Conservation (phyloP, 108 stramenopile genomes). For the Fragilaria crotonensis region DNA sequence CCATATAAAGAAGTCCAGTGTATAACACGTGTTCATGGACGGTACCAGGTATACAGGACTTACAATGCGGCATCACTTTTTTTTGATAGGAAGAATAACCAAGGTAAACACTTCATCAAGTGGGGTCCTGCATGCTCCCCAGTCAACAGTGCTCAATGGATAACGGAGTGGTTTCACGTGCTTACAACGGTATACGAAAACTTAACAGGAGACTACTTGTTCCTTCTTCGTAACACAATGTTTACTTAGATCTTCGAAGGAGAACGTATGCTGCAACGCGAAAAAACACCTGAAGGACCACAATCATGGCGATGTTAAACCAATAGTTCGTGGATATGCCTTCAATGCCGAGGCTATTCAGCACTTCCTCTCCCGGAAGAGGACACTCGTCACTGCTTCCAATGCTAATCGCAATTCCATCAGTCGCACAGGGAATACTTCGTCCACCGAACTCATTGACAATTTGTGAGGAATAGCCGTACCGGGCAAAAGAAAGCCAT, state of each 20-base stretch:
- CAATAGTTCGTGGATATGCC: slow-evolving; percentile 49
- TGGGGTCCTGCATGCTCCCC: too few relatives aligned
- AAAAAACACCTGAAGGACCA: slow-evolving; percentile 35
- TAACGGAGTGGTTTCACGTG: too few relatives aligned
- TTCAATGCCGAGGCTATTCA: slow-evolving; percentile 42
- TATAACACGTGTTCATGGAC: too few relatives aligned
- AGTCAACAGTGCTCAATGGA: too few relatives aligned
- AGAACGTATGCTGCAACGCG: slow-evolving; percentile 33
- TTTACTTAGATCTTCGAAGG: slow-evolving; percentile 27
- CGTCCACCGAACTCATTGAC: slow-evolving; percentile 64
- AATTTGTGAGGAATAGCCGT: slow-evolving; percentile 66
- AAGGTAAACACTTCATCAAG: too few relatives aligned
- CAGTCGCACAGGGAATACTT: slow-evolving; percentile 39
- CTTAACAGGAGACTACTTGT: too few relatives aligned
- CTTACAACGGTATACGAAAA: too few relatives aligned
- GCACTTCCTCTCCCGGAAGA: slow-evolving; percentile 45
- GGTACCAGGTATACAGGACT: too few relatives aligned
- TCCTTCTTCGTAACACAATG: too few relatives aligned
- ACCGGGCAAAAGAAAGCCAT: slow-evolving; percentile 60
- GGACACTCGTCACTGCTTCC: slow-evolving; percentile 44
- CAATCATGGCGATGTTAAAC: slow-evolving; percentile 54
- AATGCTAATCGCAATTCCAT: slow-evolving; percentile 15
- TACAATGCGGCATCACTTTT: too few relatives aligned
- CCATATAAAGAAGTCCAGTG: too few relatives aligned
- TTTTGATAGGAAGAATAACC: too few relatives aligned